Conservation (phyloP, 2,329 filamentous ascomycete species). For the Thelonectria discophora region DNA sequence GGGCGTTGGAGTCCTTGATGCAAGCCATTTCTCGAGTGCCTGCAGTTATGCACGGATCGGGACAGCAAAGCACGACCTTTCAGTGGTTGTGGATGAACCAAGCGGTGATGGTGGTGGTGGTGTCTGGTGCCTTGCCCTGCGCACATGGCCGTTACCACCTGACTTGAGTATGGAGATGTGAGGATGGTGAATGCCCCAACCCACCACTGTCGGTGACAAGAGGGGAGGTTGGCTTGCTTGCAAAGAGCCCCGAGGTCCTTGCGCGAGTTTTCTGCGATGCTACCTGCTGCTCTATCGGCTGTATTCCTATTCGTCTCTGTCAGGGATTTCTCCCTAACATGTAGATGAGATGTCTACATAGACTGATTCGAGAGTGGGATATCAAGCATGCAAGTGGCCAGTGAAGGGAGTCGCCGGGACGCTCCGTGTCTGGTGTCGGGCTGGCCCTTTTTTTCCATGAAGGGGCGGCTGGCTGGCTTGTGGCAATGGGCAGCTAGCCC, state of each 20-base stretch:
- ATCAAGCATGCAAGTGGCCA: constrained; percentile 1
- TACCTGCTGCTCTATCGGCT: not conserved
- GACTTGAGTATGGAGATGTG: constrained; percentile 17
- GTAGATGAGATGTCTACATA: constrained; percentile 1
- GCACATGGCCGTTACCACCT: constrained; percentile 23
- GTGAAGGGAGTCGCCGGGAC: constrained; percentile 15
- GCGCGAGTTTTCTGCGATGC: not conserved
- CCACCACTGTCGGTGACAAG: constrained; percentile 16
- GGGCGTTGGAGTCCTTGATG: not conserved
- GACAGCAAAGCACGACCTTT: not conserved
- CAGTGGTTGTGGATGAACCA: not conserved
- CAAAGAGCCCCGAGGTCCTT: not conserved
- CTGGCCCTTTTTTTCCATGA: constrained; percentile 4
- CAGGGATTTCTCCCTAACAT: not conserved
- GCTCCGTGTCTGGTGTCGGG: constrained; percentile 15
- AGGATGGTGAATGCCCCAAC: constrained; percentile 13
- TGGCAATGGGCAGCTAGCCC: constrained; percentile 2
- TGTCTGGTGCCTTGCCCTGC: constrained; percentile 19
- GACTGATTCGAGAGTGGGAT: not conserved
- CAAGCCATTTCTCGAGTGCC: not conserved
- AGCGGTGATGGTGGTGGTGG: constrained; percentile 6
- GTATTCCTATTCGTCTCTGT: not conserved
- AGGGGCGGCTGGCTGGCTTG: not conserved
- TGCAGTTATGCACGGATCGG: not conserved
- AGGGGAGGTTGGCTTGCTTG: constrained; percentile 4